phyloP scores from a whole-genome alignment of 345 rosid species.

The Geranium brycei region DNA sequence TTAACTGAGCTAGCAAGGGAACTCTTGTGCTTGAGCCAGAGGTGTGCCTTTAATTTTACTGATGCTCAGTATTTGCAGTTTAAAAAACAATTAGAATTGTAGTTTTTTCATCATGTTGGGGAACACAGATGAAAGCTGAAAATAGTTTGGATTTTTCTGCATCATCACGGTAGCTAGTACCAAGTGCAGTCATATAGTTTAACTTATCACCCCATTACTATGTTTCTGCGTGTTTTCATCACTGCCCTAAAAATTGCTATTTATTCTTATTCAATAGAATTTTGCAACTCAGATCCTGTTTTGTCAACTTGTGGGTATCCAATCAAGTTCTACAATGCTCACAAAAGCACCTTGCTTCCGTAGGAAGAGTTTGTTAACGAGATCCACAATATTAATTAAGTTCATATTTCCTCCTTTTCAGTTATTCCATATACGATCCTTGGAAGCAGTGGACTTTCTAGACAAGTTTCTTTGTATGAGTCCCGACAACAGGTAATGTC shows the following conservation, averaged over 20 bases:
- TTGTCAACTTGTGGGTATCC: neutral
- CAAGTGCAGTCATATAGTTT: no score
- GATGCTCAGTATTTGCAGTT: no score
- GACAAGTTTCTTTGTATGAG: slow-evolving; percentile 77
- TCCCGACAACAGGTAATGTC: slow-evolving; percentile 61
- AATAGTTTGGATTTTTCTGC: no score
- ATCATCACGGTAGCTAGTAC: no score
- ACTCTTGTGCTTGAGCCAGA: no score
- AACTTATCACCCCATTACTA: no score
- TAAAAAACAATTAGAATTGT: no score
- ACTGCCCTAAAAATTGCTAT: neutral
- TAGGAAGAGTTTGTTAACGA: neutral
- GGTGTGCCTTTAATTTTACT: no score
- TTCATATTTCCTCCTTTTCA: slow-evolving; percentile 21
- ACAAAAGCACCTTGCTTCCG: neutral
- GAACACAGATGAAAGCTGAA: no score
- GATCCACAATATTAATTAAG: neutral
- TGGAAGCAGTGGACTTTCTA: slow-evolving; percentile 66
- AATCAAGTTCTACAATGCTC: neutral
- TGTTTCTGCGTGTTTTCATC: neutral
- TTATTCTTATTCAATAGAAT: neutral
- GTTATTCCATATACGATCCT: slow-evolving; percentile 62
- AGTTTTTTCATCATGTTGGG: no score
- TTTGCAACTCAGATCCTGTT: neutral
- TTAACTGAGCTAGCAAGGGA: no score